phyloP scores from a whole-genome alignment of 2,329 filamentous ascomycete genomes.

The Talaromyces sp. region DNA sequence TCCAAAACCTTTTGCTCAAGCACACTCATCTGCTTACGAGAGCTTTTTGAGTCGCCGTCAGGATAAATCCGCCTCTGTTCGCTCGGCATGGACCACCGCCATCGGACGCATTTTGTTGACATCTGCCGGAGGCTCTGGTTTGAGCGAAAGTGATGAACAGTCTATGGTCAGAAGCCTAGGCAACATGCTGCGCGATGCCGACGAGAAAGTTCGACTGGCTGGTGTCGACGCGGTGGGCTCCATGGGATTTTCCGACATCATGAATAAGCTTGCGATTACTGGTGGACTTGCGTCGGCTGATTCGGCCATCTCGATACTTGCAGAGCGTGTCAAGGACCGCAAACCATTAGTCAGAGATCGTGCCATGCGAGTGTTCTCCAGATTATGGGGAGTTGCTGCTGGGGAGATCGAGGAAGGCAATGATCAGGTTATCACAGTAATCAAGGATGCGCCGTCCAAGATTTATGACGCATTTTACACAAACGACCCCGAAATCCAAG shows the following conservation, averaged over 20 bases:
- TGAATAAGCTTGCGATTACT: constrained; percentile 72
- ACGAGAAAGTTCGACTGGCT: constrained; percentile 85
- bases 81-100: constrained; percentile 79
- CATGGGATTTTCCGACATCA: constrained; percentile 74
- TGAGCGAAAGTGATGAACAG: constrained; percentile 76
- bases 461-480: constrained; percentile 87
- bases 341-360: constrained; percentile 76
- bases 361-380: constrained; percentile 77
- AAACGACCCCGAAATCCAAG: constrained; percentile 81
- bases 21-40: constrained; percentile 72
- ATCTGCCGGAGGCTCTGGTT: constrained; percentile 80
- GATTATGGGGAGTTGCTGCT: constrained; percentile 88
- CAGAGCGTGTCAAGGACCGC: constrained; percentile 83
- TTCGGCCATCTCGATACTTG: constrained; percentile 74
- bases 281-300: constrained; percentile 71
- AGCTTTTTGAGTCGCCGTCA: constrained; percentile 79
- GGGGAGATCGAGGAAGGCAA: constrained; percentile 81
- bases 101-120: constrained; percentile 85
- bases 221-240: constrained; percentile 79
- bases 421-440: constrained; percentile 66
- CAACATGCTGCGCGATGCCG: constrained; percentile 78
- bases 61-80: constrained; percentile 78
- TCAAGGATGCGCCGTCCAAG: constrained; percentile 75
- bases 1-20: constrained; percentile 82
- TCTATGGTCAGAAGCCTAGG: constrained; percentile 68